Percentiles rank a stretch among this genome's conserved stretches.
Evolutionary conservation across 2,329 filamentous ascomycete species (phyloP).

Genomic region (Neophaeococcomyces aloes): DNA sequence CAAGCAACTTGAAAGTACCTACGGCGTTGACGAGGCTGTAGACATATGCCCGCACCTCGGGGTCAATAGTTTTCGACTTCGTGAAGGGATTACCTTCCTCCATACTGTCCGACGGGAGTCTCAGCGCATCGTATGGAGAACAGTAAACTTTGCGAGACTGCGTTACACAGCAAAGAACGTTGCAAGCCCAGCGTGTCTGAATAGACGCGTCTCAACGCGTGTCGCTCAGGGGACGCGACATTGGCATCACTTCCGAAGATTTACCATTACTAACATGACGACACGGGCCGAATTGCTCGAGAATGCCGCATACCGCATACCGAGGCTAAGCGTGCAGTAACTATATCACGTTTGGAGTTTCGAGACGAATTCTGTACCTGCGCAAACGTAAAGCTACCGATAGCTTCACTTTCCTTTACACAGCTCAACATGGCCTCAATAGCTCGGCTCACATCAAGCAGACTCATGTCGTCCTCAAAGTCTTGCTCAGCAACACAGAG

Average conservation of each 20-base stretch:
- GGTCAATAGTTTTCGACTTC: conserved; percentile 59
- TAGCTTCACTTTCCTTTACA: neutral
- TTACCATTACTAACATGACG: too few species aligned
- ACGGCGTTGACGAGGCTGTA: conserved; percentile 90
- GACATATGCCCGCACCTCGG: conserved; percentile 85
- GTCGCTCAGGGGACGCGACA: conserved; percentile 6
- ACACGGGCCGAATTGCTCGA: too few species aligned
- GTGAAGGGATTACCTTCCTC: conserved; percentile 34
- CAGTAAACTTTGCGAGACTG: neutral
- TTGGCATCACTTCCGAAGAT: conserved; percentile 10
- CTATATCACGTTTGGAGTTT: neutral
- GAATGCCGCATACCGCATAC: conserved; percentile 11
- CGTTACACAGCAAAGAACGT: too few species aligned
- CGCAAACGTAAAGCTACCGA: neutral
- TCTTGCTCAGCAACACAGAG: conserved; percentile 25
- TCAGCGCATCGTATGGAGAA: neutral
- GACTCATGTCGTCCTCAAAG: conserved; percentile 30
- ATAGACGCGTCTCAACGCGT: conserved; percentile 17
- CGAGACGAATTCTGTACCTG: neutral
- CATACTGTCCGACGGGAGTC: conserved; percentile 25
- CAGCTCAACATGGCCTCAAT: conserved; percentile 14
- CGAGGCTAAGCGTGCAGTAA: conserved; percentile 25
- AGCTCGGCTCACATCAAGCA: conserved; percentile 15
- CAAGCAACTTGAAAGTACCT: conserved; percentile 38
- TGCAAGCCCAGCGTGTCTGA: neutral